Evolutionary conservation across 2,329 filamentous ascomycete genomes (phyloP).

Genomic region (Epichloe sylvatica): DNA sequence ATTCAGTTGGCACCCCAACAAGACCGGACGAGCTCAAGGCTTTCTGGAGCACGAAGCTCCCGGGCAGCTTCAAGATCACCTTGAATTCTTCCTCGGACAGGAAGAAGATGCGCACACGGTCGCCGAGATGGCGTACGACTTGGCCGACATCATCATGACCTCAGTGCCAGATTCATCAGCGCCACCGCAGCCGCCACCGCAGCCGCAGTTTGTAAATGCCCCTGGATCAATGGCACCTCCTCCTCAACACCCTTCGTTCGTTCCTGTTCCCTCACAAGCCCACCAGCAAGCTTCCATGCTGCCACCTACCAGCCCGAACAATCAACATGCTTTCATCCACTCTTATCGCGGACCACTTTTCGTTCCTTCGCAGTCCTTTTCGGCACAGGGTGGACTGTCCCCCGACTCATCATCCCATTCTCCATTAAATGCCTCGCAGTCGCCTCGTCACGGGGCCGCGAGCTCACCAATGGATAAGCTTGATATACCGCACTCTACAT

Average conservation of each 20-base stretch:
- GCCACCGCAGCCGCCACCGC: constrained; percentile 5
- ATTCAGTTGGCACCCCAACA: constrained; percentile 46
- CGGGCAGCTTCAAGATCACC: constrained; percentile 48
- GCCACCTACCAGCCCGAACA: constrained; percentile 9
- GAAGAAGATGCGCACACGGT: constrained; percentile 43
- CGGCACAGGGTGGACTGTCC: constrained; percentile 15
- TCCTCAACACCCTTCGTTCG: constrained; percentile 18
- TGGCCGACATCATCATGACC: constrained; percentile 34
- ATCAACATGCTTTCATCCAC: constrained; percentile 15
- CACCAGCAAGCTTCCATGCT: constrained; percentile 15
- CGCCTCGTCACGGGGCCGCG: constrained; percentile 12
- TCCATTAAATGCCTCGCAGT: constrained; percentile 19
- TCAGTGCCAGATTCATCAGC: constrained; percentile 16
- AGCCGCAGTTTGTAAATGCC: constrained; percentile 16
- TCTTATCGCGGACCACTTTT: constrained; percentile 21
- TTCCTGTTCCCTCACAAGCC: constrained; percentile 20
- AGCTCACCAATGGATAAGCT: constrained; percentile 22
- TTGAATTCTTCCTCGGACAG: constrained; percentile 49
- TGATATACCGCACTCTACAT: constrained; percentile 17
- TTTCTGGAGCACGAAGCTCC: constrained; percentile 49
- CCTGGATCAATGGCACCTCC: constrained; percentile 12
- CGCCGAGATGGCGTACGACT: constrained; percentile 43
- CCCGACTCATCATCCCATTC: constrained; percentile 21
- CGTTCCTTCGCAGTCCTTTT: constrained; percentile 19
- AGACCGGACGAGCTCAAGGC: constrained; percentile 41